A percentile compares a stretch with the other conserved stretches of the same genome.
Conservation (phyloP, 768 basidiomycete species). For the Mycena olivaceomarginata region DNA sequence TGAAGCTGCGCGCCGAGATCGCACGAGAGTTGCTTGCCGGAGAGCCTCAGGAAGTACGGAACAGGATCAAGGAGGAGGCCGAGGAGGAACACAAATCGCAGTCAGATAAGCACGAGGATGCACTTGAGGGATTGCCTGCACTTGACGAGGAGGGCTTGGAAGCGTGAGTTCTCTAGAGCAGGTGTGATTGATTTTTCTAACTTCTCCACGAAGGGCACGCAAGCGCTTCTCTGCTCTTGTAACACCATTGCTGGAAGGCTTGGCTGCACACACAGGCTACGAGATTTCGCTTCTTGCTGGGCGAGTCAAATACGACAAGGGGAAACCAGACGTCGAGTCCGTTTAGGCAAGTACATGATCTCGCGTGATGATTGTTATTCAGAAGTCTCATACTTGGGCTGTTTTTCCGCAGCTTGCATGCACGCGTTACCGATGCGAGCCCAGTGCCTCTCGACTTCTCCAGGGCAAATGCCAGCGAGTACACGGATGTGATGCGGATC, state of each 20-base stretch:
- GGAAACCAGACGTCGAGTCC: not conserved
- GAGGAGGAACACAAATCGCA: no score
- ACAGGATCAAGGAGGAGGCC: no score
- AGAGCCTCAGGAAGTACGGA: no score
- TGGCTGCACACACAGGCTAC: conserved; percentile 8
- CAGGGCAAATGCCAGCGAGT: not conserved
- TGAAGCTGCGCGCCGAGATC: no score
- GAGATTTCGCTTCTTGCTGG: not conserved
- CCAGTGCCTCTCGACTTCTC: not conserved
- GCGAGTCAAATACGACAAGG: not conserved
- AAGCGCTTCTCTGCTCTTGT: not conserved
- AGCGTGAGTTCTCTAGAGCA: no score
- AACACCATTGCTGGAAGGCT: not conserved
- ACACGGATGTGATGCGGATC: not conserved
- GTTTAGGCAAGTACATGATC: not conserved
- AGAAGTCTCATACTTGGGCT: not conserved
- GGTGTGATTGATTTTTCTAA: no score
- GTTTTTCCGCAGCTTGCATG: not conserved
- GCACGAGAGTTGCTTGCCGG: no score
- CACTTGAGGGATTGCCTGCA: no score
- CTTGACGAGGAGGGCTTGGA: no score
- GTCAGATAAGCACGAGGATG: no score
- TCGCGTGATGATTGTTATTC: not conserved
- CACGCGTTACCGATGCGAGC: not conserved
- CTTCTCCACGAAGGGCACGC: not conserved